Conservation (phyloP, 129 eudicot genomes). For the Rutidosis leptorrhynchoides region DNA sequence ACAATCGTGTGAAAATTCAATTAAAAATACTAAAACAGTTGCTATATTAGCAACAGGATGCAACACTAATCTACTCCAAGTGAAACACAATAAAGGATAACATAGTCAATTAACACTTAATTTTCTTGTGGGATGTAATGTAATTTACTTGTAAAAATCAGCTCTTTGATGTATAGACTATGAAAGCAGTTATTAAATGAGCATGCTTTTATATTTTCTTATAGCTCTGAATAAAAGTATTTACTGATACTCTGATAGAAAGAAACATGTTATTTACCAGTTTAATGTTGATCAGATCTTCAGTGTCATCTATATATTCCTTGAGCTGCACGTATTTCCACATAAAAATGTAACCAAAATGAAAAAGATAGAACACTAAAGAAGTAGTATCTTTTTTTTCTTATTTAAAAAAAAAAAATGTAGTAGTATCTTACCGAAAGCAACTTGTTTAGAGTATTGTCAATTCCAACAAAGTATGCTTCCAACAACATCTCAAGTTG, state of each 20-base stretch:
- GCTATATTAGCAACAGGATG: background rate
- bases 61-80: background rate
- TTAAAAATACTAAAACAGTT: conserved; percentile 10
- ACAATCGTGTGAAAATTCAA: conserved; percentile 3
- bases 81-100: too few species aligned
- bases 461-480: conserved; percentile 87
- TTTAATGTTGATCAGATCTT: conserved; percentile 95
- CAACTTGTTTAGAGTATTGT: conserved; percentile 81
- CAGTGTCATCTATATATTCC: conserved; percentile 98
- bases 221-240: background rate
- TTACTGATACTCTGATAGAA: background rate
- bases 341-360: background rate
- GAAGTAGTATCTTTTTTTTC: too few species aligned
- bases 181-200: conserved; percentile 45
- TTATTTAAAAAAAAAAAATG: too few species aligned
- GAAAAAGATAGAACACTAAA: background rate
- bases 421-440: conserved; percentile 63
- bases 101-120: too few species aligned
- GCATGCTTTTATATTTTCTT: conserved; percentile 4
- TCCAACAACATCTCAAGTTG: conserved; percentile 99
- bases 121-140: too few species aligned
- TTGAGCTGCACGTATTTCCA: conserved; percentile 64
- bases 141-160: too few species aligned
- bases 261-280: conserved; percentile 51
- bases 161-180: conserved; percentile 79